phyloP scores from a whole-genome alignment of 2,329 filamentous ascomycete species.

The Dactylellina haptotyla region DNA sequence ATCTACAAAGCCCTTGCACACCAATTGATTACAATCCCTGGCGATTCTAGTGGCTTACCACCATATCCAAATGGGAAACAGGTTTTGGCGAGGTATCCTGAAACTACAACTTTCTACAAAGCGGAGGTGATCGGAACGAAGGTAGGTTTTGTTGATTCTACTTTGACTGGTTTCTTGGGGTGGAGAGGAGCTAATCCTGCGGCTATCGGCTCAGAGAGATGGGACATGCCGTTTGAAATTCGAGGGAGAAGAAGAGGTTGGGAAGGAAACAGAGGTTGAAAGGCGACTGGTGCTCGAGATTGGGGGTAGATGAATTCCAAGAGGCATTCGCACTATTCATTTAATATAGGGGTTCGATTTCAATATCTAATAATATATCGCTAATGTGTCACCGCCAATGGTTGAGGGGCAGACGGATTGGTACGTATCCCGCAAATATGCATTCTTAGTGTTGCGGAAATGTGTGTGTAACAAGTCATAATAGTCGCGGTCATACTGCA shows the following conservation, averaged over 20 bases:
- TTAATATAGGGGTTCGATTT: no score
- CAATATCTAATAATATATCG: no score
- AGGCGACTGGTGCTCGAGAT: conserved; percentile 81
- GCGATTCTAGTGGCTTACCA: conserved; percentile 69
- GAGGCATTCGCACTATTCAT: background rate
- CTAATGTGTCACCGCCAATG: no score
- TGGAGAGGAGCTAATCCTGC: background rate
- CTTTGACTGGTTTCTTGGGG: background rate
- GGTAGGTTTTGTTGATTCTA: conserved; percentile 62
- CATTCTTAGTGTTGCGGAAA: background rate
- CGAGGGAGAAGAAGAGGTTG: conserved; percentile 79
- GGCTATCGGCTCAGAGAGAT: conserved; percentile 52
- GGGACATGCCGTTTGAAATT: conserved; percentile 70
- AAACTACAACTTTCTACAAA: conserved; percentile 86
- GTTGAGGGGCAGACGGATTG: no score
- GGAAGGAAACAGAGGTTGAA: conserved; percentile 79
- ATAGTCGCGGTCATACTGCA: no score
- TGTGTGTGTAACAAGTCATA: no score
- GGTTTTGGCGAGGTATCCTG: conserved; percentile 81
- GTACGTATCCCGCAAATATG: no score
- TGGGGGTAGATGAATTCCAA: conserved; percentile 61
- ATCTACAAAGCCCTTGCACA: conserved; percentile 76
- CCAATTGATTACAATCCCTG: conserved; percentile 80
- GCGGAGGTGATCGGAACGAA: conserved; percentile 80
- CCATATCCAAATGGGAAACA: conserved; percentile 73